Evolutionary conservation across 2,329 filamentous ascomycete genomes (phyloP), one percentile per base, ranked within the genome.

Genomic region (Hymenoscyphus repandus): DNA sequence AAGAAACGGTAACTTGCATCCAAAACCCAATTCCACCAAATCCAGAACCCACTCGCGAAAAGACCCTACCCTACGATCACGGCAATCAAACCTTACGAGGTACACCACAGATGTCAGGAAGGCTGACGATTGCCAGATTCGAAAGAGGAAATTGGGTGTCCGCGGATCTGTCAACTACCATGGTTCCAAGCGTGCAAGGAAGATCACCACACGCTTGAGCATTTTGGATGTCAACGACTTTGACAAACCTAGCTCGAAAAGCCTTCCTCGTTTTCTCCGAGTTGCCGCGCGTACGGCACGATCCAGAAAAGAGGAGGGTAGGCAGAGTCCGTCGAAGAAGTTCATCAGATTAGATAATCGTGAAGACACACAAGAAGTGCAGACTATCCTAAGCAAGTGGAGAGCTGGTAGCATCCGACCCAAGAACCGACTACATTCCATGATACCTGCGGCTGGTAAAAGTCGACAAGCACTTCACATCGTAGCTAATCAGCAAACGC

Each of bases 221-320:
- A 83, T 85, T 49, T 62, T 85, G n/a, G 82, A 85, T 64, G 74
- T 82, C 18, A 70, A 49, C 18, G 40, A 74, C 77, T 54, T 63
- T 69, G 1, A 60, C 31, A 33, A 18, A 11, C 27, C 38, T 12
- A 32, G 36, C 17, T 41, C 47, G 3, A 36, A 12, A 37, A 18
- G 45, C n/a, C 20, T 79, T 0, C 82, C 82, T 1, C 66, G 64
- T 1, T 85, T 85, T 55, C 67, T 86, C 32, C 80, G 74, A 52
- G 74, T 86, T 60, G 82, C 82, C 45, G 80, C 79, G 39, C 78
- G 82, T 13, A 72, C 78, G 47, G 80, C 74, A 3, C 75, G 68
- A 48, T 70, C 65, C 46, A 73, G 72, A 32, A 61, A 55, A 22
- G 71, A 73, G 11, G 69, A 75, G 55, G 82, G 82, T 13, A 76